Evolutionary conservation across 2,329 filamentous ascomycete genomes (phyloP).

Genomic region (Xenosphaeropsis pyriputrescens): DNA sequence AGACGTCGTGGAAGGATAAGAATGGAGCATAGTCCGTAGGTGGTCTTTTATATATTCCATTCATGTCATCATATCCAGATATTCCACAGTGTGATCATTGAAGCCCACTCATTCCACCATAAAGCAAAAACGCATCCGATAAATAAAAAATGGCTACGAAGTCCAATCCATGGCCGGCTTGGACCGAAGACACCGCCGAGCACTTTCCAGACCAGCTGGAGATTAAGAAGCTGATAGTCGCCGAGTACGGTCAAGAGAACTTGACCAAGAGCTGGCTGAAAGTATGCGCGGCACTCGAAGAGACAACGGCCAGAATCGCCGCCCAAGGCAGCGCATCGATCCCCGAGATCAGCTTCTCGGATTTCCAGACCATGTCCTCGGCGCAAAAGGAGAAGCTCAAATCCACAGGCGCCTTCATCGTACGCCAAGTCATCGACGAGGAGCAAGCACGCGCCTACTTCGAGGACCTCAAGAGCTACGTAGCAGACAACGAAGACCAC

Average conservation of each 20-base stretch:
- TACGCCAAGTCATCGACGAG: conserved; percentile 11
- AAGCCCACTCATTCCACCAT: too few species aligned
- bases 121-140: too few species aligned
- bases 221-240: conserved; percentile 20
- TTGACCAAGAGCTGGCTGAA: conserved; percentile 22
- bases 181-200: too few species aligned
- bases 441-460: conserved; percentile 13
- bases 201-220: too few species aligned
- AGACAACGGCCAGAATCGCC: conserved; percentile 21
- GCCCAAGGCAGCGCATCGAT: conserved; percentile 19
- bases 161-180: too few species aligned
- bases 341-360: conserved; percentile 16
- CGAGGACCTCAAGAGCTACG: conserved; percentile 18
- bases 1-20: too few species aligned
- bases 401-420: conserved; percentile 14
- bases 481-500: conserved; percentile 17
- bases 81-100: too few species aligned
- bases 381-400: conserved; percentile 14
- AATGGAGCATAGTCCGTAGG: too few species aligned
- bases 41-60: too few species aligned
- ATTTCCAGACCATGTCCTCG: conserved; percentile 10
- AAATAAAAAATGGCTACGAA: too few species aligned
- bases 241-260: conserved; percentile 20
- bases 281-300: conserved; percentile 21
- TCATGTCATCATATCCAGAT: too few species aligned